Base-by-base conservation (phyloP, 768 basidiomycete species). In the Leucocoprinus leucothites region DNA sequence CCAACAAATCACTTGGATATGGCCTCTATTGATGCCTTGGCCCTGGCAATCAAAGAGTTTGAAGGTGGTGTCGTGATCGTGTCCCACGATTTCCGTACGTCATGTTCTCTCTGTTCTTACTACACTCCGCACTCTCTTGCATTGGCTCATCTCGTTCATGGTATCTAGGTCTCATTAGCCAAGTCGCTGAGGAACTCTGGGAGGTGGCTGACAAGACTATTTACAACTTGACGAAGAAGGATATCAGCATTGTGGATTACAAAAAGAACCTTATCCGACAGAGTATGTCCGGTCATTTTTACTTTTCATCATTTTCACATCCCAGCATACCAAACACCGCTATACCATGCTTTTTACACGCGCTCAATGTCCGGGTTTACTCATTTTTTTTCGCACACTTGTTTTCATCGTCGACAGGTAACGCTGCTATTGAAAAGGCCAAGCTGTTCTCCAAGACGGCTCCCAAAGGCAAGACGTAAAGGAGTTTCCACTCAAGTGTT, bases 11-110 rank as follows among this genome's bases (percentile, higher is more conserved):
- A 98, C 72, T 82, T 97, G 81, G 94, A 97, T 69, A 96, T 97
- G 96, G 87, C 83, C 61, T 95, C 93, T 25, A 99, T 99, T 69
- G 96, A 98, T 68, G 96, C 97, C 1, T 83, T 99, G 46, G 97
- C 97, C 6, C 70, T 72, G 22, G 96, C 97, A 48, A 98, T 99
- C 80, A 97, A 96, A 71, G 91, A 91, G 66, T 99, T 92, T 69
- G 89, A 91, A 66, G 97, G 97, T 57, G 96, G 97, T 64, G 97
- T 99, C 38, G 97, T 98, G 63, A 98, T 99, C 68, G 97, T 99
- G 60, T 98, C 95, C 46, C 97, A 98, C 77, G 96, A 99, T 73
- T 99, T 99, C 89, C 91, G 96, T 91, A 63, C 61, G 88, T 82
- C 22, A 13, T 53, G 50, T 9, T 14, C 51, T 21, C 18, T 14